Base-by-base conservation (phyloP, 345 rosid species). In the Eutrema heterophyllum region DNA sequence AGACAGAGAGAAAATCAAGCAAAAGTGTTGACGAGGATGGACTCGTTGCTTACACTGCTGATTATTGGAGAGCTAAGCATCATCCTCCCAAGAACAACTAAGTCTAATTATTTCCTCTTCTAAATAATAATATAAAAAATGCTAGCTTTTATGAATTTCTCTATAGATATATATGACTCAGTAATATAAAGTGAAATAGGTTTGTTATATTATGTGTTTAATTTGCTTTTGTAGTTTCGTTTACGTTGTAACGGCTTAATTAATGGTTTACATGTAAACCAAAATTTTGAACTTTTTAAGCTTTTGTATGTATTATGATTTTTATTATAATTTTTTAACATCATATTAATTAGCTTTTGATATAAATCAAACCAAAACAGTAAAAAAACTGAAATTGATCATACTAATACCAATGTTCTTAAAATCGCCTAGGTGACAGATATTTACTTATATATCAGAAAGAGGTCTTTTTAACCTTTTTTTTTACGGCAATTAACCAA, bases 51-150 rank as follows among this genome's bases (percentile, higher is more conserved):
- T 88, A 84, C 51, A 85, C 70, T 71, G 89, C 87, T 32, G 97
- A 90, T 82, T 90, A 90, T 78, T 82, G 79, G 82, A 38, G 79
- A 46, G 88, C 90, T n/a, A 86, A 83, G 79, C 94, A 82, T 58
- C 97, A 86, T 71, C 90, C 97, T 36, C 94, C 97, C 9, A 88
- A 83, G 79, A 84, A 90, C 57, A 88, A 90, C 73, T 88, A 49
- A 82, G 26, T 58, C 4, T 54, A 64, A 44, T 52, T 6, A 21
- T 1, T 21, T 21, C 2, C 6, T 39, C 3, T 26, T 35, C 13
- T 51, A 39, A 53, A 6, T 13, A 51, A 52, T 53, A 32, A 57
- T 15, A 35, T 35, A 15, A 57, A 5, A 33, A 14, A 32, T n/a
- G 61, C 26, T 29, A 53, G 16, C 33, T 27, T 54, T 65, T 62